A percentile compares a stretch with the other conserved stretches of the same genome.
phyloP scores from a whole-genome alignment of 2,329 filamentous ascomycete genomes.

The Colletotrichum limetticola region DNA sequence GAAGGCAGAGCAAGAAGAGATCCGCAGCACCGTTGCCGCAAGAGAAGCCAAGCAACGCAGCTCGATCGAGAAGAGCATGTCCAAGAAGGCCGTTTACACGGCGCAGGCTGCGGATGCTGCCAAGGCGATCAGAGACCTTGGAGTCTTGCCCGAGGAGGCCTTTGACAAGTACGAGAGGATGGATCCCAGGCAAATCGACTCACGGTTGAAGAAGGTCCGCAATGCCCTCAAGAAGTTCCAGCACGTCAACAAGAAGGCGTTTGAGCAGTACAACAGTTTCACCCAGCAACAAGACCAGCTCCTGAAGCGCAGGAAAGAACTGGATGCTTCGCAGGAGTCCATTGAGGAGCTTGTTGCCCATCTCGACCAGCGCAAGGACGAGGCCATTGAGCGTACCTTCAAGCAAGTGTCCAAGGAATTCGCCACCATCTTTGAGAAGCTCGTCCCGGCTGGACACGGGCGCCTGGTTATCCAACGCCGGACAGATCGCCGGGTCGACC shows the following conservation, averaged over 20 bases:
- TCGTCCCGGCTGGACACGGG: slow-evolving; percentile 93
- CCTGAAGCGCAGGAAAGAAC: slow-evolving; percentile 84
- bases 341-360: slow-evolving; percentile 94
- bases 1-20: slow-evolving; percentile 73
- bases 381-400: slow-evolving; percentile 98
- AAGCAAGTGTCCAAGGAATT: slow-evolving; percentile 97
- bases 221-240: slow-evolving; percentile 95
- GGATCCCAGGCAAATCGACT: slow-evolving; percentile 76
- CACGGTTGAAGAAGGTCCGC: slow-evolving; percentile 87
- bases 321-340: slow-evolving; percentile 85
- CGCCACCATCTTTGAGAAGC: slow-evolving; percentile 89
- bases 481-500: slow-evolving; percentile 72
- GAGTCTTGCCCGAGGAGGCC: slow-evolving; percentile 92
- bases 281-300: slow-evolving; percentile 91
- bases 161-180: slow-evolving; percentile 91
- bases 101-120: slow-evolving; percentile 83
- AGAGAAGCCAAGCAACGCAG: slow-evolving; percentile 89
- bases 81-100: slow-evolving; percentile 84
- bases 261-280: slow-evolving; percentile 98
- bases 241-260: slow-evolving; percentile 99
- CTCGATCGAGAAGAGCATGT: slow-evolving; percentile 89
- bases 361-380: slow-evolving; percentile 94
- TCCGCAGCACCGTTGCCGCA: slow-evolving; percentile 79
- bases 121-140: slow-evolving; percentile 91
- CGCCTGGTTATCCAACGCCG: slow-evolving; percentile 92